Base-by-base conservation (phyloP, 352 stramenopile genomes). In the Globisporangium okanoganense region DNA sequence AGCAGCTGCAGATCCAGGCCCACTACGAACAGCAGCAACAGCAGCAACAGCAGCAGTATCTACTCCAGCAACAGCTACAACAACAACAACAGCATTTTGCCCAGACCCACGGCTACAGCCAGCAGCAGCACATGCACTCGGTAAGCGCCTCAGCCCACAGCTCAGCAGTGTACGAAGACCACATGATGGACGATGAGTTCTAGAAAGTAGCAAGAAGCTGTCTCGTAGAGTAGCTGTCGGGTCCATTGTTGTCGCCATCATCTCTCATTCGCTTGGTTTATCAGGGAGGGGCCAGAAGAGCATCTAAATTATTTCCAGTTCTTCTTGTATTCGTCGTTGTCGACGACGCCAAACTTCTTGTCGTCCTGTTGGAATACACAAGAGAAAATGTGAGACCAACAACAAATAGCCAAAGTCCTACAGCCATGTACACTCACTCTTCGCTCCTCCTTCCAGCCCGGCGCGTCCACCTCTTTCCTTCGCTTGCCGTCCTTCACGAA, bases 251-350 rank as follows among this genome's bases (percentile, higher is more conserved):
- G n/a, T 44, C 31, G 20, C 35, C 4, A 35, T 25, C 41, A 13
- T 16, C 18, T 49, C 41, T 47, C 51, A 48, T 18, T 41, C 27
- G 16, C 16, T 61, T 35, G 9, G 14, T 20, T 29, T 10, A 22
- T 22, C 13, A 27, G 50, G 25, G 27, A 27, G 38, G 12, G 35
- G 13, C 6, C 25, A n/a, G 29, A 59, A 38, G 14, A 47, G 8
- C n/a, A 55, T 20, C 29, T 76, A 76, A 73, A 55, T 85, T 88
- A 91, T 77, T 89, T 91, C 85, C 82, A 92, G 51, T 66, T 70
- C 67, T 77, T 75, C 67, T 94, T 94, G 80, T 94, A 91, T 66
- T 73, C 64, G 41, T 91, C 80, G 47, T 79, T 89, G 38, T 91
- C 80, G 2, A 74, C 58, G 31, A 81, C 77, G 12, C 82, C 82